Conservation (phyloP, 2,329 filamentous ascomycete species). For the Arthrobotrys musiformis region DNA sequence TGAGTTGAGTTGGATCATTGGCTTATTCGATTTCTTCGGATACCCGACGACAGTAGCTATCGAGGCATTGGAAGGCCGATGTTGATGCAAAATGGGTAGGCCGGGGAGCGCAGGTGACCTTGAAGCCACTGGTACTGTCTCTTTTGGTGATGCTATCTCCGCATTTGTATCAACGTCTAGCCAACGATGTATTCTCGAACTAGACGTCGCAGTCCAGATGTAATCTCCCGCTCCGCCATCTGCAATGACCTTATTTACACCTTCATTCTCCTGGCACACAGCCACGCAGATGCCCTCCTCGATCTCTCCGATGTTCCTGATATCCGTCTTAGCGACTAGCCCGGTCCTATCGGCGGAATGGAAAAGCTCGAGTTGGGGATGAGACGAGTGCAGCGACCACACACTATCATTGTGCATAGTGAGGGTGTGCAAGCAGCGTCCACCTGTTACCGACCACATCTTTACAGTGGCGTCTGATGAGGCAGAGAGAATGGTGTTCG, state of each 20-base stretch:
- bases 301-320: slow-evolving; percentile 74
- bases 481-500: slow-evolving; percentile 90
- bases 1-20: slow-evolving; percentile 76
- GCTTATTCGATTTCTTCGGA: slow-evolving; percentile 66
- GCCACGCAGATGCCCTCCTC: slow-evolving; percentile 86
- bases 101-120: slow-evolving; percentile 61
- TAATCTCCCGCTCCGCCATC: slow-evolving; percentile 72
- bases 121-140: slow-evolving; percentile 58
- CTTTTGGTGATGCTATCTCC: slow-evolving; percentile 68
- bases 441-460: slow-evolving; percentile 94
- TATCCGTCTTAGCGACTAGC: slow-evolving; percentile 94
- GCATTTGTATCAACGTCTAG: slow-evolving; percentile 81
- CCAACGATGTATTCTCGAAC: slow-evolving; percentile 94
- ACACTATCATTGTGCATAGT: slow-evolving; percentile 99
- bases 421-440: slow-evolving; percentile 95
- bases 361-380: slow-evolving; percentile 86
- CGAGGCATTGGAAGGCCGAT: slow-evolving; percentile 60
- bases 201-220: slow-evolving; percentile 89
- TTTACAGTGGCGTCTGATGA: slow-evolving; percentile 98
- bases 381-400: slow-evolving; percentile 91
- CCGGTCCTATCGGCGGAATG: slow-evolving; percentile 95
- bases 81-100: slow-evolving; percentile 63
- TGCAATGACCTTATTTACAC: slow-evolving; percentile 75
- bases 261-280: slow-evolving; percentile 90
- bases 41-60: slow-evolving; percentile 61